Evolutionary conservation across 768 basidiomycete genomes (phyloP).

Genomic region (Mycena latifolia): DNA sequence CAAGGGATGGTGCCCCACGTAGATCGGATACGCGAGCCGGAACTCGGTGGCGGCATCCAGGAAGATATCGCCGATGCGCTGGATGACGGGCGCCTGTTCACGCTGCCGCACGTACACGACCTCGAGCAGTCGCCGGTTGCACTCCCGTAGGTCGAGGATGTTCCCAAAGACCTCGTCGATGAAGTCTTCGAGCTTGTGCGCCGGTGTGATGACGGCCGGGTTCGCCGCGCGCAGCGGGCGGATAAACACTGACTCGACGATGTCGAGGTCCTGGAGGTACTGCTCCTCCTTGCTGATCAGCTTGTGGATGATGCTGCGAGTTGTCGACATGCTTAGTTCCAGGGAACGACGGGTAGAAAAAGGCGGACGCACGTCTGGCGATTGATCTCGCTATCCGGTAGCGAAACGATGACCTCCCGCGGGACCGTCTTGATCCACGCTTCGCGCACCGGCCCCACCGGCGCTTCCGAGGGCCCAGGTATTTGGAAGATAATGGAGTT

Average conservation of each 20-base stretch:
- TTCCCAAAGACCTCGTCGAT: conserved; percentile 94
- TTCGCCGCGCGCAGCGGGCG: conserved; percentile 61
- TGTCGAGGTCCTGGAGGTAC: conserved; percentile 89
- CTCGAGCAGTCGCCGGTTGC: conserved; percentile 86
- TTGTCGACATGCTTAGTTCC: neutral
- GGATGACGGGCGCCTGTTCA: conserved; percentile 87
- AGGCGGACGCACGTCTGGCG: conserved; percentile 72
- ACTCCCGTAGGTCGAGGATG: conserved; percentile 87
- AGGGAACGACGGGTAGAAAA: neutral
- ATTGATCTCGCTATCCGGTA: conserved; percentile 83
- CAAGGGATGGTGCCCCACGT: conserved; percentile 85
- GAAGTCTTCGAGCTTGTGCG: conserved; percentile 78
- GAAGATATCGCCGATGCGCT: conserved; percentile 90
- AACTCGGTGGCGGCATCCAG: conserved; percentile 90
- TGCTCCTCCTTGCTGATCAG: conserved; percentile 91
- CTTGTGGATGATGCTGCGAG: conserved; percentile 80
- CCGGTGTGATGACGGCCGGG: conserved; percentile 56
- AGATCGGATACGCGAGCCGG: conserved; percentile 86
- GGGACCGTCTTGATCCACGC: conserved; percentile 65
- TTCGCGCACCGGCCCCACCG: conserved; percentile 46
- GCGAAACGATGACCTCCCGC: conserved; percentile 50
- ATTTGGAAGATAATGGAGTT: conserved; percentile 45
- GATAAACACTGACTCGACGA: conserved; percentile 77
- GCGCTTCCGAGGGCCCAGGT: conserved; percentile 46
- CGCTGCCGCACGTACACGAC: conserved; percentile 88